These are phyloP conservation scores for Podaxis sp. DNA, from an alignment of 768 basidiomycete species.

Conservation along the genomic window DNA sequence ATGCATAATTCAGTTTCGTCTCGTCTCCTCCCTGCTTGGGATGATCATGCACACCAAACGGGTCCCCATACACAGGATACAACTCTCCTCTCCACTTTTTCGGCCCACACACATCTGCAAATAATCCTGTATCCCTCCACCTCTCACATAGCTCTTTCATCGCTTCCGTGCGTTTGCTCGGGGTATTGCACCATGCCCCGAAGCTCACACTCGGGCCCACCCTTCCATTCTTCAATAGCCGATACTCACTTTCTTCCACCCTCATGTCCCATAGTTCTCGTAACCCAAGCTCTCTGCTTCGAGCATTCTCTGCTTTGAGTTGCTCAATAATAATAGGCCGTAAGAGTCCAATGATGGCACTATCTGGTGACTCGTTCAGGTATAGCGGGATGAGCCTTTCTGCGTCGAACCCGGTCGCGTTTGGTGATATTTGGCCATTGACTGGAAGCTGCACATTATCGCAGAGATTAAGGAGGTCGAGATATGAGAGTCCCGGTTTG, in stretches of 20 bases:
- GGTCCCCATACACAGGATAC: slow-evolving; percentile 73
- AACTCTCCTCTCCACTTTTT: slow-evolving; percentile 83
- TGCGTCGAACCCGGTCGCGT: slow-evolving; percentile 17
- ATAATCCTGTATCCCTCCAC: slow-evolving; percentile 67
- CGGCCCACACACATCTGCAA: slow-evolving; percentile 62
- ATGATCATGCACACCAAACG: slow-evolving; percentile 56
- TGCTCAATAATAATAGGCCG: slow-evolving; percentile 51
- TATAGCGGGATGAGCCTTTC: slow-evolving; percentile 13
- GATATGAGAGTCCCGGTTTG: slow-evolving; percentile 35
- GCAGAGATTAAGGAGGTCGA: slow-evolving; percentile 64
- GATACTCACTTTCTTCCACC: slow-evolving; percentile 22
- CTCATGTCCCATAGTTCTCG: slow-evolving; percentile 38
- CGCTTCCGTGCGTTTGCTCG: slow-evolving; percentile 51
- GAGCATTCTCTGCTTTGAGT: slow-evolving; percentile 46
- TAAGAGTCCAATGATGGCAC: slow-evolving; percentile 59
- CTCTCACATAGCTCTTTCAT: slow-evolving; percentile 67
- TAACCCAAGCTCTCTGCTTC: slow-evolving; percentile 20
- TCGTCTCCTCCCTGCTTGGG: slow-evolving; percentile 29
- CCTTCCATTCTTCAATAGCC: slow-evolving; percentile 20
- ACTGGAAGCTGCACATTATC: slow-evolving; percentile 57
- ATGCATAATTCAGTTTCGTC: slow-evolving; percentile 58
- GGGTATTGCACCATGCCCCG: slow-evolving; percentile 45
- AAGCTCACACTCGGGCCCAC: slow-evolving; percentile 45
- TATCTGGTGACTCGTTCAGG: slow-evolving; percentile 24
- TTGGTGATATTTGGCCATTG: slow-evolving; percentile 16